A percentile compares a stretch with the other conserved stretches of the same genome.
These are phyloP conservation scores for Boletus rex-veris DNA, from an alignment of 768 basidiomycete genomes.

Conservation along the genomic window DNA sequence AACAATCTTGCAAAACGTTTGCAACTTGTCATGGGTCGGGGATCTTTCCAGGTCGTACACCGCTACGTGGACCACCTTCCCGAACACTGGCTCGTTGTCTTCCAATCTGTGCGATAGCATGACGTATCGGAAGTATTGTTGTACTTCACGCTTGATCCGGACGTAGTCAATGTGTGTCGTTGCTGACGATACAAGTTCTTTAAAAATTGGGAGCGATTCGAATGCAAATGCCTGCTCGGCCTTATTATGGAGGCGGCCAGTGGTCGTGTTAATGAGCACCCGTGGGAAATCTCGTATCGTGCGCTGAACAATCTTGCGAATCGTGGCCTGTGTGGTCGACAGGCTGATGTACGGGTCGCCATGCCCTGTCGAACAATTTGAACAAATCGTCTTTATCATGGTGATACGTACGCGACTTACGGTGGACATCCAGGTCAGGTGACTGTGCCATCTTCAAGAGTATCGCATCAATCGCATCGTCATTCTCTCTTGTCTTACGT, in stretches of 20 bases:
- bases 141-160: too few relatives aligned
- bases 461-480: not conserved
- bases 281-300: too few relatives aligned
- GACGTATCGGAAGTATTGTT: too few relatives aligned
- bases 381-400: not conserved
- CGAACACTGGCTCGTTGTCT: too few relatives aligned
- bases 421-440: too few relatives aligned
- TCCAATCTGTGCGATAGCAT: too few relatives aligned
- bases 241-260: too few relatives aligned
- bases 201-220: not conserved
- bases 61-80: not conserved
- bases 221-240: not conserved
- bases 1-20: not conserved
- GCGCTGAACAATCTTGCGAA: not conserved
- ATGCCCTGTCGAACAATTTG: not conserved
- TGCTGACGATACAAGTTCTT: not conserved
- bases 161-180: not conserved
- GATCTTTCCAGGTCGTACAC: not conserved
- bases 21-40: not conserved
- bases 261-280: too few relatives aligned
- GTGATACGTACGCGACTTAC: too few relatives aligned
- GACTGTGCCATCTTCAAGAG: too few relatives aligned
- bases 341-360: not conserved
- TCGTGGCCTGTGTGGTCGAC: not conserved
- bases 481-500: not conserved